A percentile compares a stretch with the other conserved stretches of the same genome.
phyloP scores from a whole-genome alignment of 2,329 filamentous ascomycete genomes.

The Chlorencoelia australis region DNA sequence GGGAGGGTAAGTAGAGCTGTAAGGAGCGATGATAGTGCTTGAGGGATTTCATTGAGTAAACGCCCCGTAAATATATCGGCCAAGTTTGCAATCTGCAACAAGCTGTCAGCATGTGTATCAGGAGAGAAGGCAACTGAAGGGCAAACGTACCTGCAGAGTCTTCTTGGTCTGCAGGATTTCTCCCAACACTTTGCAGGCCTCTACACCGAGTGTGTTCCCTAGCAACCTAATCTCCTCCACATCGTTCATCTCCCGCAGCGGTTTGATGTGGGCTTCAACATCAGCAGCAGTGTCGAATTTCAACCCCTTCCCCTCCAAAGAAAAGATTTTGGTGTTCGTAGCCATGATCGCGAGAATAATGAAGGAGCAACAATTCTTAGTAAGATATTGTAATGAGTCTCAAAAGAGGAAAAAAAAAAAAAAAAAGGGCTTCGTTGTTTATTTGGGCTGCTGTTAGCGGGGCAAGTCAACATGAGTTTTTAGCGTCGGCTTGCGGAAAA shows the following conservation, averaged over 20 bases:
- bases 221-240: slow-evolving; percentile 78
- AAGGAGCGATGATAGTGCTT: slow-evolving; percentile 75
- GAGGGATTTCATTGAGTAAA: slow-evolving; percentile 85
- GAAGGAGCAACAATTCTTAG: neutral
- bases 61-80: slow-evolving; percentile 97
- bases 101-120: slow-evolving; percentile 8
- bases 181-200: slow-evolving; percentile 76
- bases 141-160: slow-evolving; percentile 53
- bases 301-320: slow-evolving; percentile 81
- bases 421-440: slow-evolving; percentile 2
- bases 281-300: slow-evolving; percentile 87
- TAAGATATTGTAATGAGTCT: slow-evolving; percentile 29
- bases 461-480: neutral
- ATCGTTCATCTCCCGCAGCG: slow-evolving; percentile 59
- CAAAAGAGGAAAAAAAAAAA: slow-evolving; percentile 1
- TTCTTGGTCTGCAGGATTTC: slow-evolving; percentile 78
- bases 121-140: neutral
- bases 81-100: slow-evolving; percentile 64
- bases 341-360: slow-evolving; percentile 33
- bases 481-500: too few species aligned
- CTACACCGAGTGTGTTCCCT: slow-evolving; percentile 88
- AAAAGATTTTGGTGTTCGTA: slow-evolving; percentile 59
- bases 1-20: slow-evolving; percentile 78
- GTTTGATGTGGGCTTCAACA: slow-evolving; percentile 72
- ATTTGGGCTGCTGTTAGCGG: neutral